These are phyloP conservation scores for Aspergillus terreus DNA, from an alignment of 2,329 filamentous ascomycete genomes.

Conservation along the genomic window DNA sequence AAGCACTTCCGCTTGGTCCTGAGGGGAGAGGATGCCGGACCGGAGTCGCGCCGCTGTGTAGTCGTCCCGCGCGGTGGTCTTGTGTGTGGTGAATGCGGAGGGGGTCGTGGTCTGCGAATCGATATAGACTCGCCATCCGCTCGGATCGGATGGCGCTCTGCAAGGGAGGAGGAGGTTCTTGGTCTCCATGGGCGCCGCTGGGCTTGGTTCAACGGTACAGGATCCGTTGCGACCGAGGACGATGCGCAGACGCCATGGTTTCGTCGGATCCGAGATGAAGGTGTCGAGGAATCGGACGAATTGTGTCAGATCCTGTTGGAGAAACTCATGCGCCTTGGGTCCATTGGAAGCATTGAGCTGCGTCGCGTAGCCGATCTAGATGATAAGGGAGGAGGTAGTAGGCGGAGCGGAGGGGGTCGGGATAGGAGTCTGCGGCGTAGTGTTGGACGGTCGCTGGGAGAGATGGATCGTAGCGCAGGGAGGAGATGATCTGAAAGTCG, in stretches of 20 bases:
- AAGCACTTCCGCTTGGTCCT: slow-evolving; percentile 65
- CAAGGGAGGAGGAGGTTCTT: slow-evolving; percentile 24
- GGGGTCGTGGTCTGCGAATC: slow-evolving; percentile 51
- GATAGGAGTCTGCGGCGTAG: slow-evolving; percentile 30
- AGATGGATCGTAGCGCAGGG: slow-evolving; percentile 65
- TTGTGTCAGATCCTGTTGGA: slow-evolving; percentile 27
- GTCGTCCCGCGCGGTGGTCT: slow-evolving; percentile 70
- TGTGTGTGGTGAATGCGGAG: slow-evolving; percentile 73
- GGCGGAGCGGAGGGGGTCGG: slow-evolving; percentile 48
- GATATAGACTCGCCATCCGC: slow-evolving; percentile 49
- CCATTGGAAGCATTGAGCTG: slow-evolving; percentile 51
- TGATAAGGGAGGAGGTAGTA: slow-evolving; percentile 81
- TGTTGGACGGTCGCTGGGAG: slow-evolving; percentile 41
- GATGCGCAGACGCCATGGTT: slow-evolving; percentile 38
- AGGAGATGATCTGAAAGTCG: slow-evolving; percentile 63
- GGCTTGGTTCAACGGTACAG: slow-evolving; percentile 29
- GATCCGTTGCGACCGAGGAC: slow-evolving; percentile 28
- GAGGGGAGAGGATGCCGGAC: slow-evolving; percentile 48
- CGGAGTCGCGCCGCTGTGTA: slow-evolving; percentile 69
- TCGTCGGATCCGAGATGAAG: slow-evolving; percentile 29
- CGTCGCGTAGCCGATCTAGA: slow-evolving; percentile 69
- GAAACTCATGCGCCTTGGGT: slow-evolving; percentile 23
- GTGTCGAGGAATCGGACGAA: slow-evolving; percentile 26
- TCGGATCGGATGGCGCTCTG: slow-evolving; percentile 7
- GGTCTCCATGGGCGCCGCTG: slow-evolving; percentile 23